Conservation (phyloP, 805 yeast genomes). For the Sugiyamaella americana region DNA sequence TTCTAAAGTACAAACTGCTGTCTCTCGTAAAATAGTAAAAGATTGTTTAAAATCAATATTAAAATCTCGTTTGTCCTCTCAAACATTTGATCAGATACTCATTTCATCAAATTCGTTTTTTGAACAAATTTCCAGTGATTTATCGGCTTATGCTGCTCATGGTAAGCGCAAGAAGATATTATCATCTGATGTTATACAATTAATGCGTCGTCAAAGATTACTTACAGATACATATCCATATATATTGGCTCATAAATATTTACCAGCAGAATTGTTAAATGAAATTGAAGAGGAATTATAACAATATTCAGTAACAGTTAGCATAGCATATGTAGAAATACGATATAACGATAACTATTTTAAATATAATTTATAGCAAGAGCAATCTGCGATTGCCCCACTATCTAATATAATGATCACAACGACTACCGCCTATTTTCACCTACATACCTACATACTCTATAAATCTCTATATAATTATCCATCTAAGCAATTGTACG, state of each 20-base stretch:
- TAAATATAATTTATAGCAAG: neutral
- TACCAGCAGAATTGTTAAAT: constrained; percentile 29
- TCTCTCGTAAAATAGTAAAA: constrained; percentile 15
- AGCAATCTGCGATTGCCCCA: too few species aligned
- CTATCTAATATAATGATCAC: too few species aligned
- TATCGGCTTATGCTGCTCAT: constrained; percentile 33
- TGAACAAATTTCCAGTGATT: constrained; percentile 26
- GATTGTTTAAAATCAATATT: constrained; percentile 12
- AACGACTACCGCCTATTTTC: too few species aligned
- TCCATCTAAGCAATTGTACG: constrained; percentile 18
- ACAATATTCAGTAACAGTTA: too few species aligned
- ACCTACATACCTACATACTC: too few species aligned
- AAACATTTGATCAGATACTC: constrained; percentile 22
- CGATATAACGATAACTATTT: neutral
- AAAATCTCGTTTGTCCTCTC: constrained; percentile 11
- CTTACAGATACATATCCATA: constrained; percentile 19
- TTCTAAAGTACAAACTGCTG: constrained; percentile 7
- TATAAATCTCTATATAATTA: too few species aligned
- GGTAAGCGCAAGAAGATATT: constrained; percentile 28
- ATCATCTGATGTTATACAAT: constrained; percentile 24
- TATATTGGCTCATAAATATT: constrained; percentile 26
- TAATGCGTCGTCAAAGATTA: constrained; percentile 31
- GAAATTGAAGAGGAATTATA: constrained; percentile 2
- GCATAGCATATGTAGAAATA: neutral
- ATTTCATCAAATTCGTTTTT: constrained; percentile 29